Conservation (phyloP, 129 eudicot genomes). For the Arctium lappa region DNA sequence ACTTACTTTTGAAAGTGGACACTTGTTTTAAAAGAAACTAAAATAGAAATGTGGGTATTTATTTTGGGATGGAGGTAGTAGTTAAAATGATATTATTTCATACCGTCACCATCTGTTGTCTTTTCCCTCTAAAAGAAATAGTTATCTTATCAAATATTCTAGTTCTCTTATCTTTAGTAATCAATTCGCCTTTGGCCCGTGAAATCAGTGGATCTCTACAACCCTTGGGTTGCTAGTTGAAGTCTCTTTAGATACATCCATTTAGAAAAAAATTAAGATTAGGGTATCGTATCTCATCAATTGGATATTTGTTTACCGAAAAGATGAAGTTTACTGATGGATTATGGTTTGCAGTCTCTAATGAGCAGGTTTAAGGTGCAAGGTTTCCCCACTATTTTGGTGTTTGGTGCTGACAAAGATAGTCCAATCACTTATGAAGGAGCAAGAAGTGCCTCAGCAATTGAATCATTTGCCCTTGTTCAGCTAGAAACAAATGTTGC, state of each 20-base stretch:
- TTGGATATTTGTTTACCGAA: neutral
- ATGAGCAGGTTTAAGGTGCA: slow-evolving; percentile 88
- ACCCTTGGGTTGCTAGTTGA: too few species aligned
- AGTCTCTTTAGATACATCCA: neutral
- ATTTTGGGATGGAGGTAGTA: neutral
- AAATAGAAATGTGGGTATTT: neutral
- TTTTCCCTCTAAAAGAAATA: neutral
- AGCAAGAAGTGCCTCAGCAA: slow-evolving; percentile 80
- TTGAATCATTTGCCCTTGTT: slow-evolving; percentile 81
- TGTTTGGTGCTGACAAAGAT: slow-evolving; percentile 95
- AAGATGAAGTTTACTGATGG: slow-evolving; percentile 30
- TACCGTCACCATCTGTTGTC: neutral
- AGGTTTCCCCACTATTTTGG: slow-evolving; percentile 92
- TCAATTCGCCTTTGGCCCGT: too few species aligned
- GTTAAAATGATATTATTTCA: neutral
- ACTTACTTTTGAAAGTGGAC: neutral
- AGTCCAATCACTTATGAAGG: slow-evolving; percentile 78
- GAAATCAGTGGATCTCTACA: too few species aligned
- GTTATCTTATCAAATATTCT: too few species aligned
- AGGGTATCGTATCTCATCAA: neutral
- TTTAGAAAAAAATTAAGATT: neutral
- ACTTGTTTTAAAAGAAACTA: neutral
- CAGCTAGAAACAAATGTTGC: slow-evolving; percentile 76
- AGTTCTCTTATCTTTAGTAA: too few species aligned
- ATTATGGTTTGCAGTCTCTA: slow-evolving; percentile 57